phyloP scores from a whole-genome alignment of 108 stramenopile genomes.

The Nannochloropsis gaditana region DNA sequence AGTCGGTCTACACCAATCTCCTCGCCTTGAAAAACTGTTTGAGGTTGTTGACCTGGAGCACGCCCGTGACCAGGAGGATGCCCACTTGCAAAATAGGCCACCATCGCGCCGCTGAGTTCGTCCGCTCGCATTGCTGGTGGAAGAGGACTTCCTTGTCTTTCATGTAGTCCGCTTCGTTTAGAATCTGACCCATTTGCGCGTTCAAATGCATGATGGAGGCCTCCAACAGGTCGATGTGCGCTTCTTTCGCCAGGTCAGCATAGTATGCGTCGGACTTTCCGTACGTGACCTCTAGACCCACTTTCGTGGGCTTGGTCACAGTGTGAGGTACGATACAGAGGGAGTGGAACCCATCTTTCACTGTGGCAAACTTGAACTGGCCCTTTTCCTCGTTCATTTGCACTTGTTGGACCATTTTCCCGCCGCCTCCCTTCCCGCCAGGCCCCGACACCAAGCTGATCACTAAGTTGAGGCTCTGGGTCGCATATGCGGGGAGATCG shows the following conservation, averaged over 20 bases:
- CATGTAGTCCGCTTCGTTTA: slow-evolving; percentile 47
- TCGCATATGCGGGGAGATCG: slow-evolving; percentile 18
- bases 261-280: slow-evolving; percentile 24
- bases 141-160: slow-evolving; percentile 42
- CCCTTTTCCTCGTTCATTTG: slow-evolving; percentile 26
- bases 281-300: slow-evolving; percentile 13
- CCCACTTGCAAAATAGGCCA: slow-evolving; percentile 42
- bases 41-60: slow-evolving; percentile 30
- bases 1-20: slow-evolving; percentile 22
- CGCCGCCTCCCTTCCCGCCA: neutral
- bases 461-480: slow-evolving; percentile 22
- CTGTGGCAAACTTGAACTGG: slow-evolving; percentile 27
- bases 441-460: slow-evolving; percentile 22
- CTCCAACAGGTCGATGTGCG: slow-evolving; percentile 32
- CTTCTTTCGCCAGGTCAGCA: slow-evolving; percentile 23
- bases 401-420: slow-evolving; percentile 17
- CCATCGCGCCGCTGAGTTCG: slow-evolving; percentile 34
- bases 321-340: slow-evolving; percentile 22
- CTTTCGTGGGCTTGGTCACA: neutral
- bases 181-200: slow-evolving; percentile 27
- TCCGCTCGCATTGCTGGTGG: slow-evolving; percentile 32
- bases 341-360: slow-evolving; percentile 32
- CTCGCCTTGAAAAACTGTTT: slow-evolving; percentile 39
- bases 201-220: slow-evolving; percentile 29
- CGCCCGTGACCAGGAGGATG: slow-evolving; percentile 35